Percentiles rank a stretch among this genome's conserved stretches.
Conservation (phyloP, 768 basidiomycete species). For the Bullera alba region DNA sequence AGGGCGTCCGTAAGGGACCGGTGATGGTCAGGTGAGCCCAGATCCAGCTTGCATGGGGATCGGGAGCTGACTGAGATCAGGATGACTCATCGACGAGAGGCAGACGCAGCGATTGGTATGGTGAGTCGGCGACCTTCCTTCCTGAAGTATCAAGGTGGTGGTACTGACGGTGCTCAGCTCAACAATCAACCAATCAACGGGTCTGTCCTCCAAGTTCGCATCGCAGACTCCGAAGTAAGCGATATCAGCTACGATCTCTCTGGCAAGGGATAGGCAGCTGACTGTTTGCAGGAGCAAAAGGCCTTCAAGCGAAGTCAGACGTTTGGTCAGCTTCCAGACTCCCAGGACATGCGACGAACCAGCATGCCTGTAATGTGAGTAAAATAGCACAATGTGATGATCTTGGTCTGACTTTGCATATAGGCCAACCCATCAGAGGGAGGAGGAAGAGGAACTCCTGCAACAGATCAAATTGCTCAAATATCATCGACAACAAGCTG, state of each 20-base stretch:
- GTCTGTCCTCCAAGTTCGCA: constrained; percentile 20
- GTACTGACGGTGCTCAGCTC: constrained; percentile 10
- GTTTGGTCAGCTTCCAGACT: too few species aligned
- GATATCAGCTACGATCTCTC: background rate
- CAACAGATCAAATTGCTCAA: too few species aligned
- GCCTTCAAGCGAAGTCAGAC: background rate
- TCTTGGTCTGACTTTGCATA: too few species aligned
- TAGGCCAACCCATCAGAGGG: too few species aligned
- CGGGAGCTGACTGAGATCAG: too few species aligned
- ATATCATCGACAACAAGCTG: too few species aligned
- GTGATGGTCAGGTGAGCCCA: constrained; percentile 21
- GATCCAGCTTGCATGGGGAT: background rate
- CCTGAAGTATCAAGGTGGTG: background rate
- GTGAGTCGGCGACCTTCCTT: constrained; percentile 8
- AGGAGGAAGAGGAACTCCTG: too few species aligned
- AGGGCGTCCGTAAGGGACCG: constrained; percentile 22
- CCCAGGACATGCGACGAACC: background rate
- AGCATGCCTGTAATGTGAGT: background rate
- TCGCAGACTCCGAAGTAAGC: constrained; percentile 32
- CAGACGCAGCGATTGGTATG: constrained; percentile 25
- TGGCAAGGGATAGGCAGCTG: background rate
- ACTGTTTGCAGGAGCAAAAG: background rate
- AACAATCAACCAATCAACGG: constrained; percentile 19
- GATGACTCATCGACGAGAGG: constrained; percentile 21
- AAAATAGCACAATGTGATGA: too few species aligned